These are phyloP conservation scores for Claviceps purpurea DNA, from an alignment of 2,329 filamentous ascomycete species.

Conservation along the genomic window DNA sequence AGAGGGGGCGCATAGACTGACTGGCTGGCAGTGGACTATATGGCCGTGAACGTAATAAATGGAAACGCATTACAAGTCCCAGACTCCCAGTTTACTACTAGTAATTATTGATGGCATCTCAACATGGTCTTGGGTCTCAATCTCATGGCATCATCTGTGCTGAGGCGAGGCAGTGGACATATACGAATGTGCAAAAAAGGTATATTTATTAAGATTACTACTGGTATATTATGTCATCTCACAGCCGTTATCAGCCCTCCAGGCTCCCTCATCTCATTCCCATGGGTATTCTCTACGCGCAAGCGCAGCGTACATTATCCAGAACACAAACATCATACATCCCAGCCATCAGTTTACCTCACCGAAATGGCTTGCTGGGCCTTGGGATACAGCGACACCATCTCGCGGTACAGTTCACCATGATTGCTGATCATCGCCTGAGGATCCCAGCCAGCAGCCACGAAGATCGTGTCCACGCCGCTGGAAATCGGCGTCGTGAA, in stretches of 20 bases:
- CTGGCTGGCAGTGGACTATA: no score
- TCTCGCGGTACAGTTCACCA: slow-evolving; percentile 63
- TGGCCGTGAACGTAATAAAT: neutral
- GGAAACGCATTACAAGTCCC: neutral
- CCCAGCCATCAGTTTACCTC: slow-evolving; percentile 2
- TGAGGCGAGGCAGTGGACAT: neutral
- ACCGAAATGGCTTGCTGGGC: slow-evolving; percentile 60
- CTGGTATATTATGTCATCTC: neutral
- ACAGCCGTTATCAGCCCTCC: neutral
- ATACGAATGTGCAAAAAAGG: neutral
- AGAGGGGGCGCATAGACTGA: neutral
- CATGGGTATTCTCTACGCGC: neutral
- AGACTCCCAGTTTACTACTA: neutral
- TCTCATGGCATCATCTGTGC: no score
- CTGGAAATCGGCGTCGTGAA: slow-evolving; percentile 80
- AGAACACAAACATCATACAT: neutral
- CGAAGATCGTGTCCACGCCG: slow-evolving; percentile 87
- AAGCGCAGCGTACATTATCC: neutral
- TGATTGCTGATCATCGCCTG: slow-evolving; percentile 70
- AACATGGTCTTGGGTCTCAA: no score
- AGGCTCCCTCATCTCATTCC: neutral
- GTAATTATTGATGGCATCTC: no score
- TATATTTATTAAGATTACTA: neutral
- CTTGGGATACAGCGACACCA: slow-evolving; percentile 72
- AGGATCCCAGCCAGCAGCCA: slow-evolving; percentile 57